These are phyloP conservation scores for Echites panduratus DNA, from an alignment of 257 asterid species.

Conservation along the genomic window DNA sequence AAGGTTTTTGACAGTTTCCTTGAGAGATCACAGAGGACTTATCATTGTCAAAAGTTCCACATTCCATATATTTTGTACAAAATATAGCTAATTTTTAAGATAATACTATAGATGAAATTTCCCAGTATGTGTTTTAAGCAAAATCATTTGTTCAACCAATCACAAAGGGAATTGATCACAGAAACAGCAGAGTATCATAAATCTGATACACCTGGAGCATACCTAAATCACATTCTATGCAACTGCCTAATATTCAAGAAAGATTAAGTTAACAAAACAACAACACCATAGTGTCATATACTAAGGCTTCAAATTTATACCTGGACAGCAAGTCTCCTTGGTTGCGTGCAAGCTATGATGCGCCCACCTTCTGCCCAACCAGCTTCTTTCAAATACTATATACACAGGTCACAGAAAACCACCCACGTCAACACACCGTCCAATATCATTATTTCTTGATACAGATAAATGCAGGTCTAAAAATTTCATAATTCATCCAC, in stretches of 20 bases:
- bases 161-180: not conserved
- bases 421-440: not conserved
- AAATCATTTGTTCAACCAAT: not conserved
- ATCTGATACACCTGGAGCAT: not conserved
- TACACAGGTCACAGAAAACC: constrained; percentile 14
- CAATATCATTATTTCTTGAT: not conserved
- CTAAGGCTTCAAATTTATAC: constrained; percentile 21
- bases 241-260: not conserved
- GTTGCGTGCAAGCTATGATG: constrained; percentile 90
- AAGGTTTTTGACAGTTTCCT: not conserved
- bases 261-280: not conserved
- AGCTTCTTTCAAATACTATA: constrained; percentile 84
- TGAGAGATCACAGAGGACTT: not conserved
- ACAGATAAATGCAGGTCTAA: not conserved
- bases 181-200: too few species aligned
- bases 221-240: not conserved
- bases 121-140: not conserved
- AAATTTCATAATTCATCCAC: not conserved
- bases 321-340: constrained; percentile 98
- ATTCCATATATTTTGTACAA: not conserved
- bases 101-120: too few species aligned
- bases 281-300: not conserved
- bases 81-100: not conserved
- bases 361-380: constrained; percentile 98
- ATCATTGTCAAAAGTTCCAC: not conserved